phyloP scores from a whole-genome alignment of 2,329 filamentous ascomycete species.

The Exophiala spinifera region DNA sequence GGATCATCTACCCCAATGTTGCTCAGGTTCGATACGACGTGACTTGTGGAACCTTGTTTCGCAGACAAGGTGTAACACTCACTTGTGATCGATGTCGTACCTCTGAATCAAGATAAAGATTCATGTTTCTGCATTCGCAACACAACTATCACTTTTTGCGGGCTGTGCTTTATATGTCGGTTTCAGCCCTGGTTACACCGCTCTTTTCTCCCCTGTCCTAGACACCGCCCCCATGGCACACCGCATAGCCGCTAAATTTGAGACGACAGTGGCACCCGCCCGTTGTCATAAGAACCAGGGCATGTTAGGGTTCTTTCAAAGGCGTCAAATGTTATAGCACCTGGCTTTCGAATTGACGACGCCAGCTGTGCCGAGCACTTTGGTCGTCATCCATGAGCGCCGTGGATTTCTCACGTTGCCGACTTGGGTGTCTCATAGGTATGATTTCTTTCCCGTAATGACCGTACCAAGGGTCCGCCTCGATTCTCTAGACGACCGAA shows the following conservation, averaged over 20 bases:
- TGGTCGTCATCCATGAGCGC: background rate
- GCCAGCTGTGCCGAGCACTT: background rate
- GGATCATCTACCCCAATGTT: too few relatives aligned
- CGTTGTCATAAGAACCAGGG: too few relatives aligned
- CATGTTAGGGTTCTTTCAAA: conserved; percentile 2
- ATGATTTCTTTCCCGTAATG: conserved; percentile 13
- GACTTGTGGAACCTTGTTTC: background rate
- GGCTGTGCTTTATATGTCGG: too few relatives aligned
- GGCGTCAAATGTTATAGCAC: conserved; percentile 18
- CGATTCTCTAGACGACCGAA: conserved; percentile 9
- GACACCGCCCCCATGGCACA: too few relatives aligned
- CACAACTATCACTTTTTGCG: too few relatives aligned
- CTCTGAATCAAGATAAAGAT: too few relatives aligned
- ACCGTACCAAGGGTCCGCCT: conserved; percentile 16
- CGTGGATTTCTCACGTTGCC: conserved; percentile 8
- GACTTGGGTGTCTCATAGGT: conserved; percentile 12
- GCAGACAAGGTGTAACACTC: background rate
- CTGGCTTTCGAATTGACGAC: background rate
- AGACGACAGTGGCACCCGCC: too few relatives aligned
- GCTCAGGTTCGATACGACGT: background rate
- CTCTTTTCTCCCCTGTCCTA: too few relatives aligned
- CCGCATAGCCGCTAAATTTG: too few relatives aligned
- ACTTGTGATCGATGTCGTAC: too few relatives aligned
- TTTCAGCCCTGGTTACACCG: too few relatives aligned
- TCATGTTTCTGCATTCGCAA: too few relatives aligned